A percentile compares a stretch with the other conserved stretches of the same genome.
Evolutionary conservation across 2,329 filamentous ascomycete genomes (phyloP).

Genomic region (Dothidotthia symphoricarpi): DNA sequence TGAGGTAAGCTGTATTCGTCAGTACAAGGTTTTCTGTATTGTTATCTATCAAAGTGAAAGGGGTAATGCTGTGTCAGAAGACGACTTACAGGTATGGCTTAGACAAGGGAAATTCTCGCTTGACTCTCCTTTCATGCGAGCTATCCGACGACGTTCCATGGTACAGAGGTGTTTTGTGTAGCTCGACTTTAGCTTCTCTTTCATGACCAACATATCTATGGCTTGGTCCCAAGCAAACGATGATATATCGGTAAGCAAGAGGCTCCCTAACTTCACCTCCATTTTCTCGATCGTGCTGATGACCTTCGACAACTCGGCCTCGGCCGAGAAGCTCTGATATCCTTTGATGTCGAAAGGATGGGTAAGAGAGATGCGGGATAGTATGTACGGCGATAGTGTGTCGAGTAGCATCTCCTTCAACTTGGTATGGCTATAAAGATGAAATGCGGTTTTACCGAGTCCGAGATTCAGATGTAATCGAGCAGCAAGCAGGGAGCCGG

Average conservation of each 20-base stretch:
- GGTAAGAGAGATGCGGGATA: slow-evolving; percentile 33
- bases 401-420: slow-evolving; percentile 40
- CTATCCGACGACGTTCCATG: slow-evolving; percentile 33
- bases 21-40: slow-evolving; percentile 2
- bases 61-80: neutral
- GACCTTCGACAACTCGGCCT: slow-evolving; percentile 28
- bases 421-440: slow-evolving; percentile 25
- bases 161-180: slow-evolving; percentile 34
- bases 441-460: slow-evolving; percentile 30
- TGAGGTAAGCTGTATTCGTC: slow-evolving; percentile 16
- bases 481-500: slow-evolving; percentile 32
- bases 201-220: slow-evolving; percentile 24
- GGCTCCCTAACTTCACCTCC: slow-evolving; percentile 25
- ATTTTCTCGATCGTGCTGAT: slow-evolving; percentile 31
- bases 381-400: slow-evolving; percentile 30
- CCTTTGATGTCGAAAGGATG: slow-evolving; percentile 35
- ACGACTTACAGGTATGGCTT: slow-evolving; percentile 18
- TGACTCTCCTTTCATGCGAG: slow-evolving; percentile 28
- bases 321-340: slow-evolving; percentile 28
- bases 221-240: slow-evolving; percentile 32
- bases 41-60: no score
- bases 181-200: slow-evolving; percentile 25
- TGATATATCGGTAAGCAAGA: slow-evolving; percentile 27
- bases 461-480: slow-evolving; percentile 35
- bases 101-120: slow-evolving; percentile 20